A percentile compares a stretch with the other conserved stretches of the same genome.
Evolutionary conservation across 768 basidiomycete genomes (phyloP).

Genomic region (Leccinum longicurvipes): DNA sequence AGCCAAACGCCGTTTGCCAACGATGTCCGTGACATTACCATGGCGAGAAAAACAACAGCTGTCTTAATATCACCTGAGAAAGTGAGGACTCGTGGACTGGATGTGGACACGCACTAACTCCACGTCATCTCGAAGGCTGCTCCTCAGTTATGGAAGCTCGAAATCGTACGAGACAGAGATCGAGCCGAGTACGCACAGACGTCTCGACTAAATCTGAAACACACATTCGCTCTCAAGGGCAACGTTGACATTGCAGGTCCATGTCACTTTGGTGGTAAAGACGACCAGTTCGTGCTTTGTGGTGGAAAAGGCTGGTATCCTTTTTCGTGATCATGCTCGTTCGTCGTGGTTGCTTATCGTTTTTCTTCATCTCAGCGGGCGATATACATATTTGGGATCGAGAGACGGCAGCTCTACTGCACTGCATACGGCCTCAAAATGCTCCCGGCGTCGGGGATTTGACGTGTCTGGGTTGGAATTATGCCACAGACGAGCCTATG

Average conservation of each 20-base stretch:
- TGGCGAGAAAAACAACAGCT: constrained; percentile 42
- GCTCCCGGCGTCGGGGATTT: constrained; percentile 56
- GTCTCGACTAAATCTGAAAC: constrained; percentile 42
- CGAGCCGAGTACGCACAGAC: constrained; percentile 35
- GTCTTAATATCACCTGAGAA: constrained; percentile 41
- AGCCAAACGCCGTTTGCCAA: constrained; percentile 56
- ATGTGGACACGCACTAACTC: constrained; percentile 5
- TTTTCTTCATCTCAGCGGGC: constrained; percentile 52
- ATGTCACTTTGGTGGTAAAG: constrained; percentile 78
- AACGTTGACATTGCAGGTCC: constrained; percentile 74
- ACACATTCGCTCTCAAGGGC: constrained; percentile 71
- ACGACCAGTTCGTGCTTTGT: constrained; percentile 75
- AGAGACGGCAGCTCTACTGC: constrained; percentile 70
- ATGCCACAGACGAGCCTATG: constrained; percentile 46
- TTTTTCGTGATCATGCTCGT: background rate
- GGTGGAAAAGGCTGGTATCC: constrained; percentile 60
- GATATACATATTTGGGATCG: constrained; percentile 87
- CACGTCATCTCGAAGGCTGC: constrained; percentile 45
- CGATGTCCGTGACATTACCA: constrained; percentile 50
- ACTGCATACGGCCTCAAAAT: constrained; percentile 59
- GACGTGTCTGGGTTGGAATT: constrained; percentile 82
- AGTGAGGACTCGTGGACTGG: constrained; percentile 15
- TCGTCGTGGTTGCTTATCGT: background rate
- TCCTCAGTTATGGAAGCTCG: constrained; percentile 77
- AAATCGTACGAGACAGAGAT: constrained; percentile 52